Evolutionary conservation across 352 stramenopile genomes (phyloP).

Genomic region (Pythium biforme): DNA sequence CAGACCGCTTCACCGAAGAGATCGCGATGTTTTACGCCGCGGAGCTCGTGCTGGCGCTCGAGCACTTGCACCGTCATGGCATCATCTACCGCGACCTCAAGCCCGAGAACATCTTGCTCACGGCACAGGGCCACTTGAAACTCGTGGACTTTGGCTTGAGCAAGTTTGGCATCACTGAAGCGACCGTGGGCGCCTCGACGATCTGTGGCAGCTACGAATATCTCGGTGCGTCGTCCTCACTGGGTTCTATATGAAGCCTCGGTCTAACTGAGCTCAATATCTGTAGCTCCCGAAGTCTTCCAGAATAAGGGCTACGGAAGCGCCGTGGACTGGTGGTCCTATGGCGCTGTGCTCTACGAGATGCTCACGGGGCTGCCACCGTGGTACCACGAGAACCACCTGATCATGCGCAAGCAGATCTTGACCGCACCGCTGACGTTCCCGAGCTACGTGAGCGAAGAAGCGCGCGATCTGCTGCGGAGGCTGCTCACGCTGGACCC

Average conservation of each 20-base stretch:
- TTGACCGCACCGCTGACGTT: slow-evolving; percentile 54
- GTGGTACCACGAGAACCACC: slow-evolving; percentile 69
- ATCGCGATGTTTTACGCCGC: slow-evolving; percentile 69
- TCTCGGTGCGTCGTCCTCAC: slow-evolving; percentile 39
- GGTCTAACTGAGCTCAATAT: no score
- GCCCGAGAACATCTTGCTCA: slow-evolving; percentile 86
- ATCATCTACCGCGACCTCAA: slow-evolving; percentile 89
- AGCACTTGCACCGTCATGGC: slow-evolving; percentile 81
- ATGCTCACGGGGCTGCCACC: slow-evolving; percentile 75
- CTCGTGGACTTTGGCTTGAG: slow-evolving; percentile 83
- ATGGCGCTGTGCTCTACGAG: slow-evolving; percentile 73
- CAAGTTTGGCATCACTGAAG: slow-evolving; percentile 78
- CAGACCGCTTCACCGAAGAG: slow-evolving; percentile 48
- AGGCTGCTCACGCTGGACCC: slow-evolving; percentile 50
- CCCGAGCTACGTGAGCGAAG: slow-evolving; percentile 45
- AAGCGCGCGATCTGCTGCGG: slow-evolving; percentile 52
- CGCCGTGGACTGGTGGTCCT: slow-evolving; percentile 81
- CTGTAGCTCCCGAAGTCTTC: slow-evolving; percentile 66
- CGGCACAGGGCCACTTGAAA: slow-evolving; percentile 64
- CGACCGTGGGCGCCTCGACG: slow-evolving; percentile 55
- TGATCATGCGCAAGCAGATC: slow-evolving; percentile 49
- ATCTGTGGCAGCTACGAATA: slow-evolving; percentile 84
- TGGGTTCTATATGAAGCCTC: slow-evolving; percentile 1
- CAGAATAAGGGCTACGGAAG: slow-evolving; percentile 64
- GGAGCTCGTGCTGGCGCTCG: slow-evolving; percentile 70